phyloP scores from a whole-genome alignment of 352 stramenopile species.

The Phytophthora cryptogea region DNA sequence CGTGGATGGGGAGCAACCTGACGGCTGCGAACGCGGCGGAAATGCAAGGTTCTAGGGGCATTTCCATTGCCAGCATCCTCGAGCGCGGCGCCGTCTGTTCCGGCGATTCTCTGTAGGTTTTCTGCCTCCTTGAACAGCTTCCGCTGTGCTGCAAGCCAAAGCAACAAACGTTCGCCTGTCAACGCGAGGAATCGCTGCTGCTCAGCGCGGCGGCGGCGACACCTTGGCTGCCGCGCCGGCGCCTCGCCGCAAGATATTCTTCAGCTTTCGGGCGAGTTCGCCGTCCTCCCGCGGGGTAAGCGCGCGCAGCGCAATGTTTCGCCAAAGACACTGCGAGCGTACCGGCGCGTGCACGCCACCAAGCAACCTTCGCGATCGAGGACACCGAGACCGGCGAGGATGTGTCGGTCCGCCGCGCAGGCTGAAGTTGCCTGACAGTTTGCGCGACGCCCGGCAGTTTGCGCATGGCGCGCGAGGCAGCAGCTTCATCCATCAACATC shows the following conservation, averaged over 20 bases:
- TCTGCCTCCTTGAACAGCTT: constrained; percentile 1
- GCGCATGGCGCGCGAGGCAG: constrained; percentile 2
- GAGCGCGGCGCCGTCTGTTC: not conserved
- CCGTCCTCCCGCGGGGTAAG: constrained; percentile 9
- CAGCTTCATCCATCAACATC: not conserved
- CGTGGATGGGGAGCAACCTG: not conserved
- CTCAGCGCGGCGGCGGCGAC: not conserved
- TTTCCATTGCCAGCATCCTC: constrained; percentile 5
- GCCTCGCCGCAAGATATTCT: constrained; percentile 5
- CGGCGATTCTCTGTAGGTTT: constrained; percentile 1
- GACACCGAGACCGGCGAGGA: constrained; percentile 13
- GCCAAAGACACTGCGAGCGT: constrained; percentile 21
- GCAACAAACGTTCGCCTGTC: not conserved
- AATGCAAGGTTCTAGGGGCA: constrained; percentile 17
- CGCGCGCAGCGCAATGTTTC: constrained; percentile 22
- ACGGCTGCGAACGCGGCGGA: not conserved
- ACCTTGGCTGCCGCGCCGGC: not conserved
- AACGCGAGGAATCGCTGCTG: constrained; percentile 1
- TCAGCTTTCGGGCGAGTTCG: constrained; percentile 8
- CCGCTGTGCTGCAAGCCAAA: not conserved
- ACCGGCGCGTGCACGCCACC: constrained; percentile 21
- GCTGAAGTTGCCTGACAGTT: constrained; percentile 1
- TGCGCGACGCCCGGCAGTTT: constrained; percentile 7
- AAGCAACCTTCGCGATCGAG: constrained; percentile 10
- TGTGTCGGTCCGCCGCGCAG: constrained; percentile 14